Base-by-base conservation (phyloP, 805 yeast genomes). In the Saccharomyces eubayanus region DNA sequence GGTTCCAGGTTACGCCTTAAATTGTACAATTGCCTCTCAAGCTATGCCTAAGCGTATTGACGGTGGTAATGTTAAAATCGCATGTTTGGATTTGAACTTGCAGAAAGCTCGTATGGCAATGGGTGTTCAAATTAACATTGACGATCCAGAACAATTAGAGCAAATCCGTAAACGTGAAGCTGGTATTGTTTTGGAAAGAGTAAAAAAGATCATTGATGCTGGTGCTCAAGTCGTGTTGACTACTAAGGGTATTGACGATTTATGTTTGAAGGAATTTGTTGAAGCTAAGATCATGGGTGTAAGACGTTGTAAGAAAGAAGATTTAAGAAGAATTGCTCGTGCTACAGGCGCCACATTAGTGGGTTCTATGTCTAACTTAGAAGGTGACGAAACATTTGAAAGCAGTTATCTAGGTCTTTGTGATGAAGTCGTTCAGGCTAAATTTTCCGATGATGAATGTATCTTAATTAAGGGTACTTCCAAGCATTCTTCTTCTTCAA, bases 101-200 rank as follows among this genome's bases (percentile, higher is more conserved):
- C 99, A 95, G 70, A 92, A 91, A 71, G 94, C 96, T 2, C 83
- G 91, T 68, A 89, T 94, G 97, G 97, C 97, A 46, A 83, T 94
- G 83, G 99, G 99, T 53, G 98, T 94, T 51, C 96, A 90, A 71
- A 88, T 94, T 71, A 91, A 91, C 68, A 89, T 94, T 67, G 96
- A 89, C 63, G 97, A 94, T 70, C 99, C 99, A 46, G 97, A 94
- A 63, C 96, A 89, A 73, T 80, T 94, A 62, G 99, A 94, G 75
- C 87, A 88, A 63, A 89, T 90, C 61, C 80, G 97, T 65, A 83
- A 87, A 69, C 81, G 96, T 64, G 97, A 90, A 74, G 83, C 84
- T 64, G 96, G 89, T 46, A 87, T 90, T 58, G 81, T 89, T 30
- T 74, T 87, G 57, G 97, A 90, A 70, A 83, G 90, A 71, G 84